Evolutionary conservation across 192 early-diverging fungal genomes (phyloP), one percentile per base, ranked within the genome.

Genomic region (Fimicolochytrium jonesii): DNA sequence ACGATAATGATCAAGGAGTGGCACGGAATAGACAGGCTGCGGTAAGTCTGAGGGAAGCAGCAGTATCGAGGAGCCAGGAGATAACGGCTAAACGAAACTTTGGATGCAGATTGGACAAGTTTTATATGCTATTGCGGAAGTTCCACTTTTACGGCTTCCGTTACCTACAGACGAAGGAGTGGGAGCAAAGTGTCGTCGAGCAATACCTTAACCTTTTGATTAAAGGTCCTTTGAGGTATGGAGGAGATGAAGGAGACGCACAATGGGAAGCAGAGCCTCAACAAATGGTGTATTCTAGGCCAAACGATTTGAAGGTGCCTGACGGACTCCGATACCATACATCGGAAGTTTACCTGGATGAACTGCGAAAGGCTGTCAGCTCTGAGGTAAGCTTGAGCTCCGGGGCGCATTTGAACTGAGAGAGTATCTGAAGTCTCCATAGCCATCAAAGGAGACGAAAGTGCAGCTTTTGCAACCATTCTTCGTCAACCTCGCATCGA

Each of bases 31-130:
- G 90, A 92, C 71, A 80, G 86, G 32, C 65, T 89, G 32, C 72
- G 89, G 89, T 90, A 42, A 18, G 28, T 53, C 17, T 6, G 11
- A 48, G 23, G 46, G 17, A 39, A n/a, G n/a, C n/a, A n/a, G n/a
- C n/a, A n/a, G n/a, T n/a, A n/a, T n/a, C n/a, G n/a, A n/a, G n/a
- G n/a, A n/a, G n/a, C n/a, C n/a, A n/a, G n/a, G n/a, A n/a, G n/a
- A n/a, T n/a, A n/a, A n/a, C n/a, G n/a, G n/a, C n/a, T n/a, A n/a
- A n/a, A n/a, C n/a, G n/a, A n/a, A n/a, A n/a, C n/a, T n/a, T n/a
- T n/a, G n/a, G n/a, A n/a, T 15, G 3, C 69, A 89, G 90, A 69
- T 59, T 90, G 25, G 87, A 92, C 71, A 92, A 92, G 65, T 92
- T 83, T 52, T 87, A 87, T 59, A 78, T 85, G 54, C 66, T 92